Conservation (phyloP, 2,329 filamentous ascomycete species). For the Arachnopeziza araneosa region DNA sequence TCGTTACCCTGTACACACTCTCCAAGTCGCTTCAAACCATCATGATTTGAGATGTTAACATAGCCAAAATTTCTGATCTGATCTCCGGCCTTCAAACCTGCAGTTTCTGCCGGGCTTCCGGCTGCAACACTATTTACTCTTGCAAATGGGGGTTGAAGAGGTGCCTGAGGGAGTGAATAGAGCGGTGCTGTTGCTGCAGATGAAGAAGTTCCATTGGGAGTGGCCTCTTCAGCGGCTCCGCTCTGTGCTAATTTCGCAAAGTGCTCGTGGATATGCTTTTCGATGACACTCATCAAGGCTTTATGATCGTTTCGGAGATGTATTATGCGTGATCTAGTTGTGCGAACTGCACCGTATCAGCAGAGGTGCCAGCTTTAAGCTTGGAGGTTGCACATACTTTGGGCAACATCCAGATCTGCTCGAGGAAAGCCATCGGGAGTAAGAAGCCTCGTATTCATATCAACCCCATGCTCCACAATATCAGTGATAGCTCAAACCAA, state of each 20-base stretch:
- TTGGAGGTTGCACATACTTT: slow-evolving; percentile 55
- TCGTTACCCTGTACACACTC: slow-evolving; percentile 86
- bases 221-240: slow-evolving; percentile 21
- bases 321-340: slow-evolving; percentile 87
- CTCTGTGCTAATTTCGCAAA: slow-evolving; percentile 64
- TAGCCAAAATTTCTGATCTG: slow-evolving; percentile 79
- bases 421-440: slow-evolving; percentile 90
- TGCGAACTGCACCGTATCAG: slow-evolving; percentile 59
- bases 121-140: slow-evolving; percentile 79
- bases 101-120: slow-evolving; percentile 73
- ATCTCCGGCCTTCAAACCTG: slow-evolving; percentile 77
- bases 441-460: slow-evolving; percentile 83
- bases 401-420: slow-evolving; percentile 89
- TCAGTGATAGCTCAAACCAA: slow-evolving; percentile 7
- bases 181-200: slow-evolving; percentile 30
- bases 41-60: slow-evolving; percentile 79
- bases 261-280: slow-evolving; percentile 81
- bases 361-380: not conserved
- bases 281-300: slow-evolving; percentile 74
- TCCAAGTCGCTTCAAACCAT: slow-evolving; percentile 78
- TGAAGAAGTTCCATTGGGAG: slow-evolving; percentile 17
- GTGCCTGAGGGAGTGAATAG: slow-evolving; percentile 28
- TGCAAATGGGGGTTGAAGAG: slow-evolving; percentile 66
- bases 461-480: slow-evolving; percentile 69
- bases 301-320: slow-evolving; percentile 91